Evolutionary conservation across 2,329 filamentous ascomycete genomes (phyloP), one percentile per base, ranked within the genome.

Genomic region (Penicillium capsulatum): DNA sequence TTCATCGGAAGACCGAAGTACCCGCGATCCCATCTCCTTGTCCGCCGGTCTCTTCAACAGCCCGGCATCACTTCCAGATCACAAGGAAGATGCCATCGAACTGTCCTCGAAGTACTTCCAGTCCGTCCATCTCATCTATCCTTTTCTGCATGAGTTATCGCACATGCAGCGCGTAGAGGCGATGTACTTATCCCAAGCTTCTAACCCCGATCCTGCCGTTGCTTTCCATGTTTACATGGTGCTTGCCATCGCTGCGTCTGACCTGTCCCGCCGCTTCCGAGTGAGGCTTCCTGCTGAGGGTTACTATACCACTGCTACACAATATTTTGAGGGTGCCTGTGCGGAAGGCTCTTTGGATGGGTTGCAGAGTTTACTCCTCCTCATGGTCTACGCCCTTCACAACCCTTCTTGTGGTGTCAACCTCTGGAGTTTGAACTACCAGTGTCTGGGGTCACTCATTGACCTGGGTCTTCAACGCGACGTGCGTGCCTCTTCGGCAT

Each of bases 351-450:
- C 74, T 0, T 42, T 76, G 0, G 59, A 68, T 5, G 73, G 73
- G 0, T 52, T 76, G 0, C 75, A 78, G 29, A 74, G 72, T 35
- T 53, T 77, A 7, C 42, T 63, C 2, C 51, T 63, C 13, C 48
- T 63, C 3, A 39, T 73, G 17, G 63, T 77, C 0, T 76, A 76
- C 36, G 71, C 73, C 0, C 61, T 77, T 9, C 69, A 76, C 24
- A 76, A 68, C 42, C 70, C 74, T 0, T 70, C 65, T 1, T 67
- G 73, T 34, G 59, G 66, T 0, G 50, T 77, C 3, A 77, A 75
- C 39, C 60, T 74, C 1, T 78, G 75, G 75, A 73, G 74, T 37
- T 56, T 77, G 2, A 75, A 77, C 37, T 77, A 77, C 37, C 74
- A 77, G 43, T 76, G 73, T 27, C 61, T 77, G 7, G 73, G 74